phyloP scores from a whole-genome alignment of 2,329 filamentous ascomycete species.

The Ascomycota sp. region DNA sequence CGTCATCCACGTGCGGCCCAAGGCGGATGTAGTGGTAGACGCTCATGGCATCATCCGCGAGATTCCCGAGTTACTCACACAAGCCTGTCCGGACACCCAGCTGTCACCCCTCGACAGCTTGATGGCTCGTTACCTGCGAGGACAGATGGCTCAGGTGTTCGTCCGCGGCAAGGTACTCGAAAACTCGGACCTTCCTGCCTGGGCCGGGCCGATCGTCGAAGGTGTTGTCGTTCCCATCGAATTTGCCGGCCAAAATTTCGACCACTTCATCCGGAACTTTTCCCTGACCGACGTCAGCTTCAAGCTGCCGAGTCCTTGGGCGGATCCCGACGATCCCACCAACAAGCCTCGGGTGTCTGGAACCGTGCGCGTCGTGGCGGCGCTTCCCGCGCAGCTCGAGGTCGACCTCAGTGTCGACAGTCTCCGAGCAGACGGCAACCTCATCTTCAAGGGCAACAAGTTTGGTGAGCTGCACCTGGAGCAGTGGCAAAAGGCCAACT shows the following conservation, averaged over 20 bases:
- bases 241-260: slow-evolving; percentile 61
- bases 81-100: slow-evolving; percentile 50
- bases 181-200: slow-evolving; percentile 46
- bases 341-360: slow-evolving; percentile 63
- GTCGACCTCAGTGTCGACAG: slow-evolving; percentile 57
- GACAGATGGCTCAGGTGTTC: slow-evolving; percentile 56
- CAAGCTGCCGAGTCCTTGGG: slow-evolving; percentile 56
- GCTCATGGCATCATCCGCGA: slow-evolving; percentile 50
- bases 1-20: slow-evolving; percentile 43
- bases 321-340: slow-evolving; percentile 50
- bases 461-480: slow-evolving; percentile 60
- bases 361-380: slow-evolving; percentile 56
- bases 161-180: slow-evolving; percentile 55
- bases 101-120: slow-evolving; percentile 70
- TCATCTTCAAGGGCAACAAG: slow-evolving; percentile 56
- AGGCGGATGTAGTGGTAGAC: slow-evolving; percentile 41
- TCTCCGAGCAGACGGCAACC: slow-evolving; percentile 55
- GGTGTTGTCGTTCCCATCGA: slow-evolving; percentile 68
- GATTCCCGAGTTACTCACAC: slow-evolving; percentile 50
- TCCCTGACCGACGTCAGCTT: slow-evolving; percentile 72
- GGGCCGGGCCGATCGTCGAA: slow-evolving; percentile 60
- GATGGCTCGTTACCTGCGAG: slow-evolving; percentile 60
- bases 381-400: slow-evolving; percentile 66
- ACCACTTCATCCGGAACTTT: slow-evolving; percentile 70
- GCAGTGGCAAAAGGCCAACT: slow-evolving; percentile 70